Percentiles rank a stretch among this genome's conserved stretches.
Evolutionary conservation across 1,284 basidiomycete genomes (phyloP).

Genomic region (Ustilago curta): DNA sequence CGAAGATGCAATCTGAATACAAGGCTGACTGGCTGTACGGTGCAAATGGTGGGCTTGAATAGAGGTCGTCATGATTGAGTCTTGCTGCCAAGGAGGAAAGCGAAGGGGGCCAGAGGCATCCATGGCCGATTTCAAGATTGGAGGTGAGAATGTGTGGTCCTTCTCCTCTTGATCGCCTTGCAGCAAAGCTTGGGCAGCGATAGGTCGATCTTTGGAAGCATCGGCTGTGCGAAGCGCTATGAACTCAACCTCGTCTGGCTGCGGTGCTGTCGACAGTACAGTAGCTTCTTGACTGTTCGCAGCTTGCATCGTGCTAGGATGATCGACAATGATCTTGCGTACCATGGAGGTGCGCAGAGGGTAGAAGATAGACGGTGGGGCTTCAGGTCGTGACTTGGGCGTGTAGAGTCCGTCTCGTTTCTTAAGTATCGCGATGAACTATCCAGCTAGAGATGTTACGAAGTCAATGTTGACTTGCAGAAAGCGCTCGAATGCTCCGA

Average conservation of each 20-base stretch:
- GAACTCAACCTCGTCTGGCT: neutral
- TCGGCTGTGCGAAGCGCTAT: neutral
- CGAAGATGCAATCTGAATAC: neutral
- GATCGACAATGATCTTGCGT: neutral
- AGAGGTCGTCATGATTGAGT: neutral
- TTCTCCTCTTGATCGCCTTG: slow-evolving; percentile 4
- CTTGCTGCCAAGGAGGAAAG: slow-evolving; percentile 6
- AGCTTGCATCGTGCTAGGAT: neutral
- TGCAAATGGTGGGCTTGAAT: neutral
- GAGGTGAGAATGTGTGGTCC: neutral
- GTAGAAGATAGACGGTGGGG: neutral
- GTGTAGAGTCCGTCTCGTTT: neutral
- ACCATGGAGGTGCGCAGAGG: neutral
- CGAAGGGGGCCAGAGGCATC: neutral
- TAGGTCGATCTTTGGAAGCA: neutral
- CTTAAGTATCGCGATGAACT: neutral
- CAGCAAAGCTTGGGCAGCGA: neutral
- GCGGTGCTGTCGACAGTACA: too few relatives aligned
- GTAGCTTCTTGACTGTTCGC: neutral
- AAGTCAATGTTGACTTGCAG: neutral
- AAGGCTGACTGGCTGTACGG: neutral
- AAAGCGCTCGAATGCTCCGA: neutral
- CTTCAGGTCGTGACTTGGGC: neutral
- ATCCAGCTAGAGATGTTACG: neutral
- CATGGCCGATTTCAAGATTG: neutral